These are phyloP conservation scores for Paragyromitra xinjiangensis DNA, from an alignment of 495 filamentous ascomycete species.

Conservation along the genomic window DNA sequence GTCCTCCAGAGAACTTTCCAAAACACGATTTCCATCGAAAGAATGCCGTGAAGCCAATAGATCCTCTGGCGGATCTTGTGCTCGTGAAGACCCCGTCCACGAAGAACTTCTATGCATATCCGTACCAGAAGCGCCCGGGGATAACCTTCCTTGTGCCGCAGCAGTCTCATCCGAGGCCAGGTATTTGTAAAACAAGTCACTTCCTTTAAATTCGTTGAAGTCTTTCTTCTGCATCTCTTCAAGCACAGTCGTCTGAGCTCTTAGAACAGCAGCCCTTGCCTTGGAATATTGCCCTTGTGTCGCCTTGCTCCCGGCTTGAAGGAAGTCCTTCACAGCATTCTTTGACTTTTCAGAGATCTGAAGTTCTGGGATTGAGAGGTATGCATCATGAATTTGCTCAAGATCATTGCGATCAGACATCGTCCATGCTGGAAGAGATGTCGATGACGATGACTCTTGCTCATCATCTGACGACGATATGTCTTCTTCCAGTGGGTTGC, in stretches of 20 bases:
- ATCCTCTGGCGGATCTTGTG: conserved; percentile 55
- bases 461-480: conserved; percentile 65
- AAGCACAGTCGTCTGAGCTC: conserved; percentile 81
- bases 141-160: conserved; percentile 28
- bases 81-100: conserved; percentile 41
- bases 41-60: conserved; percentile 56
- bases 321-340: conserved; percentile 74
- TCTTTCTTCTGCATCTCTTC: conserved; percentile 81
- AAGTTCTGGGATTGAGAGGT: conserved; percentile 82
- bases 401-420: conserved; percentile 86
- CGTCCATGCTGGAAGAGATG: conserved; percentile 75
- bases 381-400: conserved; percentile 86
- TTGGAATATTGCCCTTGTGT: conserved; percentile 81
- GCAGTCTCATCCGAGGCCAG: conserved; percentile 83
- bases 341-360: conserved; percentile 75
- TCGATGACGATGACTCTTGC: conserved; percentile 70
- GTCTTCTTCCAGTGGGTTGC: conserved; percentile 95
- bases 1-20: conserved; percentile 61
- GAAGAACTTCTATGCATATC: conserved; percentile 50
- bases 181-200: conserved; percentile 94
- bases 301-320: conserved; percentile 77
- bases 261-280: conserved; percentile 81
- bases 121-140: neutral
- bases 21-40: conserved; percentile 28
- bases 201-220: conserved; percentile 86